Evolutionary conservation across 1,284 basidiomycete species (phyloP).

Genomic region (Apiotrichum porosum): DNA sequence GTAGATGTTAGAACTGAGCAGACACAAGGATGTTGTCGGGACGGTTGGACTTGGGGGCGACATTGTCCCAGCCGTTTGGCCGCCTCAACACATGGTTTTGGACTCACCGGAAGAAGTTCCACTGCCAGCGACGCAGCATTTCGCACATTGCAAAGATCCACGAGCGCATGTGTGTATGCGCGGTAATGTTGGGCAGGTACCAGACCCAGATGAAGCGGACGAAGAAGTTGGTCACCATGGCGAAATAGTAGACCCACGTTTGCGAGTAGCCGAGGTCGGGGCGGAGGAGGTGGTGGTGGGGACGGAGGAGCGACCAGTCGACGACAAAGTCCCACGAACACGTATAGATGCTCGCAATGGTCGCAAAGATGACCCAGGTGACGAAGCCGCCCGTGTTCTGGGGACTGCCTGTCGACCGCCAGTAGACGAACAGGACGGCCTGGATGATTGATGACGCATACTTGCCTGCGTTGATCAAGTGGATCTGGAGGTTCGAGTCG

Average conservation of each 20-base stretch:
- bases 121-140: constrained; percentile 74
- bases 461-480: constrained; percentile 83
- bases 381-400: constrained; percentile 55
- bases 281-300: constrained; percentile 65
- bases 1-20: too few species aligned
- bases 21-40: too few species aligned
- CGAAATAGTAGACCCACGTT: constrained; percentile 50
- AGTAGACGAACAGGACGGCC: constrained; percentile 64
- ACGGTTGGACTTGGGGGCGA: too few species aligned
- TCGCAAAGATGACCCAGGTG: constrained; percentile 60
- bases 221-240: constrained; percentile 60
- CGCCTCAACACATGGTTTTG: too few species aligned
- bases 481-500: constrained; percentile 67
- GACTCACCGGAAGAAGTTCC: constrained; percentile 67
- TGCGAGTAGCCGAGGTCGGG: constrained; percentile 67
- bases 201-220: constrained; percentile 77
- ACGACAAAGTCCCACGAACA: constrained; percentile 65
- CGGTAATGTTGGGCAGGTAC: constrained; percentile 61
- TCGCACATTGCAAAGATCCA: constrained; percentile 72
- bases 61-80: too few species aligned
- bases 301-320: constrained; percentile 60
- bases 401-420: constrained; percentile 58
- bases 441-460: constrained; percentile 64
- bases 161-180: constrained; percentile 56
- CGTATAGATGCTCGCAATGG: constrained; percentile 65